Evolutionary conservation across 352 stramenopile species (phyloP), one percentile per base, ranked within the genome.

Genomic region (Elongisporangium undulatum): DNA sequence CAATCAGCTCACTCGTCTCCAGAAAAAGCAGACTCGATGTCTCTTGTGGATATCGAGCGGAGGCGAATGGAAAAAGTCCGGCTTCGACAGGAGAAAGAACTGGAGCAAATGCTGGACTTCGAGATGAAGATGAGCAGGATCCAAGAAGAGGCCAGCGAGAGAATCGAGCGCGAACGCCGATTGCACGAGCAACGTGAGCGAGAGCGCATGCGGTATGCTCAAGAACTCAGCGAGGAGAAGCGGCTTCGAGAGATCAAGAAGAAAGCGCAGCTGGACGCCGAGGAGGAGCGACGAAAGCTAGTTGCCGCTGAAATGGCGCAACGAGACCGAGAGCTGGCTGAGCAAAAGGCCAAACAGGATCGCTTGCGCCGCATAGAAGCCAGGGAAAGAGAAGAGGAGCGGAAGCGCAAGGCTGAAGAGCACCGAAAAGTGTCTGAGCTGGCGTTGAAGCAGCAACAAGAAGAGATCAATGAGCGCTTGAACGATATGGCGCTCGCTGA

Each of bases 21-120:
- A 0, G 67, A 73, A 4, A 61, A 59, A n/a, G 20, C 49, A 5
- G 51, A 61, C 10, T 66, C 61, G 4, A 72, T 68, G 29, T 76
- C 76, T 4, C 61, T 95, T 26, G 24, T 95, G 2, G 71, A 92
- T 10, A 74, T 93, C 26, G 86, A 95, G 60, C 63, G 79, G 7
- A 70, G 79, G 26, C 69, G 86, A 23, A 70, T 95, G 2, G 83
- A 91, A 55, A 95, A 95, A 51, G 68, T 95, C 19, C 75, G 83
- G 51, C 66, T 79, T 13, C 79, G 84, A 2, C 84, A 94, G 67
- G 80, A 95, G 56, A 79, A 80, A 1, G 85, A 94, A 53, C 66
- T 97, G 0, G 87, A 94, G 56, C 89, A 97, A 77, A 94, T 97
- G 83, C 76, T 97, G n/a, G 79, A 90, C 49, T 97, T 95, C 55